Conservation (phyloP, 805 yeast species). For the Starmerella khaoyaiensis region DNA sequence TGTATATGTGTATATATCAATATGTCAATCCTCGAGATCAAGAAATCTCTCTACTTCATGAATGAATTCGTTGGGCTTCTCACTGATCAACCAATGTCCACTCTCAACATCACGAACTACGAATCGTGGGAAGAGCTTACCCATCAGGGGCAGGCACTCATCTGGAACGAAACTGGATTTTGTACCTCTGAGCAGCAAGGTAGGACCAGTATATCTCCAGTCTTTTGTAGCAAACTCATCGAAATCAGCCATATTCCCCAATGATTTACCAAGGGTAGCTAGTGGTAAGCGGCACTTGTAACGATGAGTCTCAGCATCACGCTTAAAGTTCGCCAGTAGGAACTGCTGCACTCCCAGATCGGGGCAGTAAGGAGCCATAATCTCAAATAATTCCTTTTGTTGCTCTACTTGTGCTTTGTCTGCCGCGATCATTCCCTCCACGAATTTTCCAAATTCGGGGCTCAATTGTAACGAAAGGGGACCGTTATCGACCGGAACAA, state of each 20-base stretch:
- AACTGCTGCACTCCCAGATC: slow-evolving; percentile 57
- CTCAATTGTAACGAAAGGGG: slow-evolving; percentile 56
- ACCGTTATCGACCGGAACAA: slow-evolving; percentile 79
- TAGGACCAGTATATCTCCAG: slow-evolving; percentile 53
- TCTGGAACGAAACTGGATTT: slow-evolving; percentile 70
- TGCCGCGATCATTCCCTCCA: slow-evolving; percentile 48
- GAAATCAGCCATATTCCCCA: slow-evolving; percentile 64
- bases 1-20: background rate
- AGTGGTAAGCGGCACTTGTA: slow-evolving; percentile 54
- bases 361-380: slow-evolving; percentile 50
- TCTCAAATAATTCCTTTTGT: slow-evolving; percentile 54
- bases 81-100: slow-evolving; percentile 90
- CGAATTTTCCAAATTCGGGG: slow-evolving; percentile 53
- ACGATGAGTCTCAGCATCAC: slow-evolving; percentile 27
- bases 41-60: slow-evolving; percentile 50
- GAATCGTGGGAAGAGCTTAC: slow-evolving; percentile 65
- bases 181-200: slow-evolving; percentile 69
- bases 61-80: slow-evolving; percentile 67
- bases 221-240: slow-evolving; percentile 44
- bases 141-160: slow-evolving; percentile 61
- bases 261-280: slow-evolving; percentile 47
- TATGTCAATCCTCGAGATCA: slow-evolving; percentile 24
- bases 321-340: slow-evolving; percentile 53
- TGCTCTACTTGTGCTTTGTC: slow-evolving; percentile 35
- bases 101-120: slow-evolving; percentile 61